Conservation (phyloP, 2,329 filamentous ascomycete species). For the Penicillium verrucosum region DNA sequence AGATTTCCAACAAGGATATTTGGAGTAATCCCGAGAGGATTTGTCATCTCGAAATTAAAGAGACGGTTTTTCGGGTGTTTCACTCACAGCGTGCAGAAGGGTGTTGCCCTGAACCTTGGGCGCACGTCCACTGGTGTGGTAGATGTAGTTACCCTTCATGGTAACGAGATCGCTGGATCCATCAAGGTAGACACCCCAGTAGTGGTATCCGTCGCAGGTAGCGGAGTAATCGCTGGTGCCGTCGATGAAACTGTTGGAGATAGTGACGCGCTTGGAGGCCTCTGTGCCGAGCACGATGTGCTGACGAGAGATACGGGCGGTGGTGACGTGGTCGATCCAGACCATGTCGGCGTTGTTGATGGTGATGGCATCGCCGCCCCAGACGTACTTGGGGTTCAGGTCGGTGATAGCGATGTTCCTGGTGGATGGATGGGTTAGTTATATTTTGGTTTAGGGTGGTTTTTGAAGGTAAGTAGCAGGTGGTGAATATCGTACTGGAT, state of each 20-base stretch:
- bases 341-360: slow-evolving; percentile 44
- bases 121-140: slow-evolving; percentile 55
- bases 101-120: slow-evolving; percentile 57
- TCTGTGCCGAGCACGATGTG: slow-evolving; percentile 58
- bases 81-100: slow-evolving; percentile 51
- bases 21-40: too few relatives aligned
- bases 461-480: not conserved
- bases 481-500: slow-evolving; percentile 44
- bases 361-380: slow-evolving; percentile 59
- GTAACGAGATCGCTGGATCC: slow-evolving; percentile 58
- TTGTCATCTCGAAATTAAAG: too few relatives aligned
- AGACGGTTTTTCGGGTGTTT: too few relatives aligned
- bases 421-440: not conserved
- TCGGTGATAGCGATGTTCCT: slow-evolving; percentile 54
- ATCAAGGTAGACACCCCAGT: slow-evolving; percentile 59
- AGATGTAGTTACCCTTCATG: slow-evolving; percentile 60
- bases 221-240: slow-evolving; percentile 55
- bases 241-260: slow-evolving; percentile 61
- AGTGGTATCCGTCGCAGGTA: slow-evolving; percentile 58
- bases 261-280: slow-evolving; percentile 55
- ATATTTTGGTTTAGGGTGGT: not conserved
- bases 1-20: too few relatives aligned
- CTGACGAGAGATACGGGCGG: slow-evolving; percentile 58
- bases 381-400: slow-evolving; percentile 58
- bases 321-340: slow-evolving; percentile 55